Evolutionary conservation across 176 grass and related monocot species (phyloP), one percentile per base, ranked within the genome.

Genomic region (Aegilops tauschii): DNA sequence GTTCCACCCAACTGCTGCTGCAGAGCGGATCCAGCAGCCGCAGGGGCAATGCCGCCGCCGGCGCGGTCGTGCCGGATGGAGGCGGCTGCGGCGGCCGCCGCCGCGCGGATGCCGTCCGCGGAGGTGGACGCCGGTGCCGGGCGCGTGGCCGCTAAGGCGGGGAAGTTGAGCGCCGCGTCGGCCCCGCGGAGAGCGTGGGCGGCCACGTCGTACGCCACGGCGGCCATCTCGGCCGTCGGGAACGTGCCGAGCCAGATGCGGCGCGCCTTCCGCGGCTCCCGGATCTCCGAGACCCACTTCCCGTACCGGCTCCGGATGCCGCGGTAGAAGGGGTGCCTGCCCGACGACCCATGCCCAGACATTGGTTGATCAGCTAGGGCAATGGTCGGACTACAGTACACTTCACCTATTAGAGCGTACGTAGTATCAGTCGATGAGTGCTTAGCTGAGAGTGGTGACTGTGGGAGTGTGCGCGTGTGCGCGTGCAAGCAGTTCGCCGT

Each of bases 241-340:
- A 94, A 96, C 66, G 97, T 98, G 49, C 97, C 97, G 69, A 98
- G 97, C 97, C 97, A 98, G 87, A 98, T 98, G 67, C 97, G 90
- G 59, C 79, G 93, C 52, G 92, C 85, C 89, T 96, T 98, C 16
- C 92, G 83, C 1, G 97, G 97, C 90, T 98, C 97, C 11, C 97
- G 93, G 85, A 98, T 96, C 92, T 98, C 96, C 25, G 96, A 98
- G 45, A 98, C 96, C 96, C 96, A 98, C 82, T 96, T 98, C 30
- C 96, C 93, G 87, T 90, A 90, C 84, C 96, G 87, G 84, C 88
- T 84, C 64, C 96, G 92, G 74, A 98, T 90, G 76, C 96, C 96
- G 45, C 92, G 96, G 90, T 96, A 98, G 35, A 52, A 90, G 9
- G 83, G 91, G 87, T 93, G 89, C 87, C 80, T 93, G 80, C 87